Evolutionary conservation across 2,329 filamentous ascomycete species (phyloP).

Genomic region (Trichoderma sp.): DNA sequence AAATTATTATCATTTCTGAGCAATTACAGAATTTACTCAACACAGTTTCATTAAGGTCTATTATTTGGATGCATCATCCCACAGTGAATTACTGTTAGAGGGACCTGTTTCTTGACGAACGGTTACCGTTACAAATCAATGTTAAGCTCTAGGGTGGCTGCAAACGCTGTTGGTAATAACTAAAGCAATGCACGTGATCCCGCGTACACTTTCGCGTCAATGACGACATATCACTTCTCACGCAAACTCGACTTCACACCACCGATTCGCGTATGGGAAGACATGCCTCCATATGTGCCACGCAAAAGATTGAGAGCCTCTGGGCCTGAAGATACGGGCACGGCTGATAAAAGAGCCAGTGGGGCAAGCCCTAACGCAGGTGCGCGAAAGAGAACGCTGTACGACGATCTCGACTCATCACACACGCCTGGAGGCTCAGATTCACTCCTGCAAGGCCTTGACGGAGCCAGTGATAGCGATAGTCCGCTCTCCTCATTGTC

Average conservation of each 20-base stretch:
- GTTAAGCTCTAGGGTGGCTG: background rate
- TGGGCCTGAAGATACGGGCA: conserved; percentile 31
- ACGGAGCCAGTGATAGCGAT: conserved; percentile 41
- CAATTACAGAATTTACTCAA: background rate
- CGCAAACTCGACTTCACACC: background rate
- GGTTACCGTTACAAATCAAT: background rate
- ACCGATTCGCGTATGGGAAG: background rate
- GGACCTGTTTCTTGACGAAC: background rate
- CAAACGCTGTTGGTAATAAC: background rate
- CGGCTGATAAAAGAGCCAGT: conserved; percentile 29
- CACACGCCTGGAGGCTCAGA: conserved; percentile 43
- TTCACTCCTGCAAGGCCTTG: conserved; percentile 43
- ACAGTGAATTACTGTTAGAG: background rate
- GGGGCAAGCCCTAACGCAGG: conserved; percentile 23
- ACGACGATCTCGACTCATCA: conserved; percentile 57
- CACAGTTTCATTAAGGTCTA: background rate
- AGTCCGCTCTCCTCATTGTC: conserved; percentile 54
- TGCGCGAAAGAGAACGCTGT: conserved; percentile 54
- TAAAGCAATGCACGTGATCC: conserved; percentile 28
- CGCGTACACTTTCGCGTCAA: conserved; percentile 30
- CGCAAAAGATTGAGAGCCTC: conserved; percentile 62
- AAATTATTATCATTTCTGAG: background rate
- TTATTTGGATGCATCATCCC: background rate
- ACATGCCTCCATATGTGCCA: conserved; percentile 66
- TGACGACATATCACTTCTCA: conserved; percentile 27